A percentile compares a stretch with the other conserved stretches of the same genome.
Conservation (phyloP, 1,284 basidiomycete species). For the Sporisorium reilianum region DNA sequence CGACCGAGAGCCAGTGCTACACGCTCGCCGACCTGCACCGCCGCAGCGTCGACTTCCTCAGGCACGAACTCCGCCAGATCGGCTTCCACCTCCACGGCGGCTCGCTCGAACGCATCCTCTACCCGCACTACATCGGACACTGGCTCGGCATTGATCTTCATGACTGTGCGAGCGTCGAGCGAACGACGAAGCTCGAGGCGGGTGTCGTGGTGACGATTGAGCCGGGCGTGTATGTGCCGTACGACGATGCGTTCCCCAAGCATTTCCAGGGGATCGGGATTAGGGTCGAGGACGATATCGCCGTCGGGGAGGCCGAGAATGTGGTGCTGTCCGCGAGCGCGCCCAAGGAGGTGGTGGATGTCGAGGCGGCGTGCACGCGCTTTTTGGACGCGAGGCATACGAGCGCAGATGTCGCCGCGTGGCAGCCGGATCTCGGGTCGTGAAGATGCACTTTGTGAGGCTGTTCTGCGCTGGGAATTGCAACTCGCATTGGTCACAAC, state of each 20-base stretch:
- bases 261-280: slow-evolving; percentile 66
- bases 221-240: slow-evolving; percentile 66
- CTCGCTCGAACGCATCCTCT: slow-evolving; percentile 79
- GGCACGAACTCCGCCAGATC: slow-evolving; percentile 81
- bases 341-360: slow-evolving; percentile 66
- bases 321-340: slow-evolving; percentile 58
- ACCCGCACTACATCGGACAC: slow-evolving; percentile 88
- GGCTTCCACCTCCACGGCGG: slow-evolving; percentile 78
- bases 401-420: background rate
- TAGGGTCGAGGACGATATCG: slow-evolving; percentile 67
- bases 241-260: slow-evolving; percentile 57
- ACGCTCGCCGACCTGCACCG: slow-evolving; percentile 84
- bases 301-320: slow-evolving; percentile 48
- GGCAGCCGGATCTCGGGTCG: slow-evolving; percentile 15
- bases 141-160: slow-evolving; percentile 79
- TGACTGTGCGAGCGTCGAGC: slow-evolving; percentile 60
- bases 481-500: background rate
- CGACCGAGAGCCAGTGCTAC: slow-evolving; percentile 73
- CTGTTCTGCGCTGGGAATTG: too few species aligned
- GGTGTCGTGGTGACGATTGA: slow-evolving; percentile 67
- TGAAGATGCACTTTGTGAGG: too few species aligned
- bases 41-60: slow-evolving; percentile 78
- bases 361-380: slow-evolving; percentile 58
- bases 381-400: slow-evolving; percentile 24
- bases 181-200: slow-evolving; percentile 51